These are phyloP conservation scores for Penicillium pulvis DNA, from an alignment of 495 filamentous ascomycete species.

Conservation along the genomic window DNA sequence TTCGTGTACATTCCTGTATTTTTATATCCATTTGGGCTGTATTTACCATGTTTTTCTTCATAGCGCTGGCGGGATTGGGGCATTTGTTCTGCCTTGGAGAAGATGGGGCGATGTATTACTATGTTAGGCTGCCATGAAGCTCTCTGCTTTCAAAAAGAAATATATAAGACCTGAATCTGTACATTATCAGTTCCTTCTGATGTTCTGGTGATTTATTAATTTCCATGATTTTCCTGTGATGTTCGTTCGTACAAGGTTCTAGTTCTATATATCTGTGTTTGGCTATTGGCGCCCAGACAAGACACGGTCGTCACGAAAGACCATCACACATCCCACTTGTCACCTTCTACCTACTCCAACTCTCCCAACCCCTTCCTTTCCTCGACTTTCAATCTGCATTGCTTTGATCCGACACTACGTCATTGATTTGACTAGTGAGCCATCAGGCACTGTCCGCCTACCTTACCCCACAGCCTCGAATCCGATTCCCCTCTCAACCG, in stretches of 20 bases:
- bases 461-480: slow-evolving; percentile 34
- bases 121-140: slow-evolving; percentile 28
- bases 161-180: slow-evolving; percentile 4
- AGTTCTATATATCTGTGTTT: neutral
- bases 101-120: slow-evolving; percentile 29
- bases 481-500: slow-evolving; percentile 19
- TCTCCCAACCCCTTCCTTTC: slow-evolving; percentile 15
- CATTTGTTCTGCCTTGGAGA: slow-evolving; percentile 20
- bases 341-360: slow-evolving; percentile 2
- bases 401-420: slow-evolving; percentile 18
- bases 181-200: neutral
- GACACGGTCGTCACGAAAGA: slow-evolving; percentile 13
- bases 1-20: slow-evolving; percentile 31
- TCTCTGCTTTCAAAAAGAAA: slow-evolving; percentile 24
- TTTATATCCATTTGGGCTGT: slow-evolving; percentile 33
- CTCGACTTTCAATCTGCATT: neutral
- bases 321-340: slow-evolving; percentile 26
- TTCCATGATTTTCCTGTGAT: neutral
- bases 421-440: slow-evolving; percentile 25
- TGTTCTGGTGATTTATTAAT: neutral
- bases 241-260: neutral
- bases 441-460: slow-evolving; percentile 23
- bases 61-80: slow-evolving; percentile 50
- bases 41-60: slow-evolving; percentile 38
- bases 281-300: slow-evolving; percentile 25